Evolutionary conservation across 345 rosid species (phyloP).

Genomic region (Moricandia moricandioides): DNA sequence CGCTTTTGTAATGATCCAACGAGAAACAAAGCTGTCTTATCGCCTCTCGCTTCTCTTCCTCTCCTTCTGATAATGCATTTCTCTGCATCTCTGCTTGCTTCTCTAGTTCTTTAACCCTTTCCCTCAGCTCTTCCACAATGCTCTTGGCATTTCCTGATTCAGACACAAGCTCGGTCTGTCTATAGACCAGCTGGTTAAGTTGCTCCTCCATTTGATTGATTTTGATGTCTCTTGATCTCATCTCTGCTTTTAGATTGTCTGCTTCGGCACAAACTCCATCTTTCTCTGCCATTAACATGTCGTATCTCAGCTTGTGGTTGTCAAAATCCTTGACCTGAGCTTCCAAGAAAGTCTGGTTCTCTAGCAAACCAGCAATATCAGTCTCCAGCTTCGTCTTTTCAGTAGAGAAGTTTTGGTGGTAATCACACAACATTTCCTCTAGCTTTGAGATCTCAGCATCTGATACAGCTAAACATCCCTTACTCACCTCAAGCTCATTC

Average conservation of each 20-base stretch:
- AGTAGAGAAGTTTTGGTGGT: too few relatives aligned
- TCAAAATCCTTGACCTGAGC: constrained; percentile 45
- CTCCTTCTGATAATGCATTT: constrained; percentile 44
- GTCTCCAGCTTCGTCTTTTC: too few relatives aligned
- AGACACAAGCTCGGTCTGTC: constrained; percentile 37
- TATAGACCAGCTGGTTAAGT: constrained; percentile 34
- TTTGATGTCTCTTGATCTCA: constrained; percentile 42
- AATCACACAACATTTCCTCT: constrained; percentile 38
- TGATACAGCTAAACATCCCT: constrained; percentile 34
- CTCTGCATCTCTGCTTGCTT: constrained; percentile 53
- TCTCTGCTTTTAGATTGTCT: constrained; percentile 44
- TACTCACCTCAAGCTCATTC: constrained; percentile 39
- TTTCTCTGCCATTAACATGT: constrained; percentile 55
- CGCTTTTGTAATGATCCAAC: constrained; percentile 70
- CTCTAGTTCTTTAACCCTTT: constrained; percentile 47
- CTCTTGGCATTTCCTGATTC: constrained; percentile 38
- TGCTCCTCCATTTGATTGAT: constrained; percentile 49
- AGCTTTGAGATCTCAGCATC: constrained; percentile 41
- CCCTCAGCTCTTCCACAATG: constrained; percentile 39
- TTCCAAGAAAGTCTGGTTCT: constrained; percentile 39
- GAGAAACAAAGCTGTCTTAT: constrained; percentile 85
- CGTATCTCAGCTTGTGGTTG: constrained; percentile 39
- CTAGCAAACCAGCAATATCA: constrained; percentile 4
- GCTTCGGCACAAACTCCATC: constrained; percentile 46
- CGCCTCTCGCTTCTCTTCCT: constrained; percentile 85